These are phyloP conservation scores for Vigna mungo DNA, from an alignment of 306 rosid species.

Conservation along the genomic window DNA sequence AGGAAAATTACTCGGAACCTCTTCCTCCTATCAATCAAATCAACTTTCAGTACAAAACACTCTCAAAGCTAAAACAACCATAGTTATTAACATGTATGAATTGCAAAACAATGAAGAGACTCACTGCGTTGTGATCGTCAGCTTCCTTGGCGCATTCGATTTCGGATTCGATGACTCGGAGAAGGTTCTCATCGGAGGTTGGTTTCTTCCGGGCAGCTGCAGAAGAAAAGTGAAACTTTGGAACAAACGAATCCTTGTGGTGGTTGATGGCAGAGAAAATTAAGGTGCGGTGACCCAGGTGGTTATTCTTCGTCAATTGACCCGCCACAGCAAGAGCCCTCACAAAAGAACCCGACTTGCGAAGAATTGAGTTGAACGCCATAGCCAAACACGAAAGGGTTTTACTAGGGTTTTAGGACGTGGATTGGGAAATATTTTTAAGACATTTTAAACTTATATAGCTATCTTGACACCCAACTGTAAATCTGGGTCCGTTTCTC, in stretches of 20 bases:
- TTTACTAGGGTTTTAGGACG: constrained; percentile 48
- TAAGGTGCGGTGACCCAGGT: constrained; percentile 44
- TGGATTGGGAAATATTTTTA: not conserved
- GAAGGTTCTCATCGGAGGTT: constrained; percentile 62
- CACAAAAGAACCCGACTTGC: constrained; percentile 65
- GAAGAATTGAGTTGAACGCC: constrained; percentile 74
- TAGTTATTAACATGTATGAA: not conserved
- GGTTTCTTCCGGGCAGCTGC: constrained; percentile 49
- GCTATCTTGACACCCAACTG: not conserved
- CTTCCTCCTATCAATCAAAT: constrained; percentile 64
- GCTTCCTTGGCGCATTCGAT: constrained; percentile 66
- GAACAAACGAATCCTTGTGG: constrained; percentile 31
- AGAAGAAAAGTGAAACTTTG: constrained; percentile 58
- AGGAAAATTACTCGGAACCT: constrained; percentile 66
- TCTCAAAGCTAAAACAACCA: not conserved
- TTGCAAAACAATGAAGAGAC: not conserved
- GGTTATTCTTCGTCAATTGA: constrained; percentile 50
- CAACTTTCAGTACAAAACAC: not conserved
- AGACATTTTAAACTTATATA: not conserved
- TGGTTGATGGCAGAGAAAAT: constrained; percentile 53
- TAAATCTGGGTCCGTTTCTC: not conserved
- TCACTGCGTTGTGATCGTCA: constrained; percentile 65
- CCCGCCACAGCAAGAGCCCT: constrained; percentile 58
- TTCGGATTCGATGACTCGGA: constrained; percentile 72
- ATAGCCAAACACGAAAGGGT: constrained; percentile 47